A percentile compares a stretch with the other conserved stretches of the same genome.
Conservation (phyloP, 169 alveolate genomes). For the Eimeria necatrix region DNA sequence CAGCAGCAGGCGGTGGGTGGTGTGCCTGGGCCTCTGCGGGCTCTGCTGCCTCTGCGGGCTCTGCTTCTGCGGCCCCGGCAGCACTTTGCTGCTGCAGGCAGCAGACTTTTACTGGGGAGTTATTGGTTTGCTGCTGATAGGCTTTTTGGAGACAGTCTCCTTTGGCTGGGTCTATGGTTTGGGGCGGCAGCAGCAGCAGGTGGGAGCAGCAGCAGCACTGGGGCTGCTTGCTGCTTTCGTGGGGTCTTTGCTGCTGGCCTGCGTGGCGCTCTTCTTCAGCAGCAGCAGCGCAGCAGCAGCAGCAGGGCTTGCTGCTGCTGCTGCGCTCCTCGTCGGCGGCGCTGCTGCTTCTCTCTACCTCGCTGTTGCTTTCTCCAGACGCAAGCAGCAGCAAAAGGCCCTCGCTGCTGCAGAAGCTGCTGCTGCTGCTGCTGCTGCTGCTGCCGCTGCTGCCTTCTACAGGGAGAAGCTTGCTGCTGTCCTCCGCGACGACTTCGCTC, state of each 20-base stretch:
- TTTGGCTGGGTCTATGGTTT: slow-evolving; percentile 77
- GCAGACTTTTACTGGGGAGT: slow-evolving; percentile 78
- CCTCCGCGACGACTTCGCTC: neutral
- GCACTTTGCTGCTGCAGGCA: slow-evolving; percentile 22
- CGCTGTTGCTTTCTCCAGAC: neutral
- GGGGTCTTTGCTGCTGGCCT: neutral
- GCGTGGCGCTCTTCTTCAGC: neutral
- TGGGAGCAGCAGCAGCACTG: neutral
- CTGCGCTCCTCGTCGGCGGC: neutral
- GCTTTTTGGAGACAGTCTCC: slow-evolving; percentile 28
- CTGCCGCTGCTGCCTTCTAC: slow-evolving; percentile 14
- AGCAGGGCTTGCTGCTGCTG: neutral
- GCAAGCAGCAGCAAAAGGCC: slow-evolving; percentile 5
- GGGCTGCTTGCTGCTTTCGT: neutral
- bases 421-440: slow-evolving; percentile 25
- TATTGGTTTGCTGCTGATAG: slow-evolving; percentile 52
- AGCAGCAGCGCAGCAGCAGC: neutral
- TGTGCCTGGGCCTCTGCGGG: slow-evolving; percentile 2
- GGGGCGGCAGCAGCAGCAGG: slow-evolving; percentile 33
- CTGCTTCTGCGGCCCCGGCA: slow-evolving; percentile 36
- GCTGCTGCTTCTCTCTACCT: neutral
- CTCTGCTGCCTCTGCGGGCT: slow-evolving; percentile 47
- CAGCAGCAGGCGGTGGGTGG: slow-evolving; percentile 22
- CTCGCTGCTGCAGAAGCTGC: neutral
- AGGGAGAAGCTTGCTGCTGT: slow-evolving; percentile 36